Evolutionary conservation across 768 basidiomycete genomes (phyloP).

Genomic region (Auricularia cornea): DNA sequence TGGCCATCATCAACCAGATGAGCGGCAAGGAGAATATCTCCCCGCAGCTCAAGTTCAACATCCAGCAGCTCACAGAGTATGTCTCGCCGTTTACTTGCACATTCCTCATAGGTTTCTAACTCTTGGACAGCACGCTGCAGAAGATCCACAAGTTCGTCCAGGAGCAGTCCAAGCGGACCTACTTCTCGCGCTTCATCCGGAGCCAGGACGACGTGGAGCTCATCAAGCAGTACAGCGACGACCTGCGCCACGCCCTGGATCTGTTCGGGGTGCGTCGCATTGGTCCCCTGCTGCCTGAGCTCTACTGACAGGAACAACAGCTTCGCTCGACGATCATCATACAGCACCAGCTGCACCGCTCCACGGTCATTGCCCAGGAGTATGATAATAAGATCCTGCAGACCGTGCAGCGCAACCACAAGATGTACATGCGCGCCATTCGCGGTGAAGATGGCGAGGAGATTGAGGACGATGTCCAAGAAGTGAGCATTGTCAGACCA

Average conservation of each 20-base stretch:
- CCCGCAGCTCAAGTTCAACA: background rate
- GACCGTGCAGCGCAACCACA: background rate
- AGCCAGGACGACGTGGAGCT: background rate
- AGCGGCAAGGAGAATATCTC: background rate
- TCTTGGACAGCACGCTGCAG: background rate
- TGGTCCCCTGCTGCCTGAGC: background rate
- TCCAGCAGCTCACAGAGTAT: background rate
- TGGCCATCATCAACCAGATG: conserved; percentile 1
- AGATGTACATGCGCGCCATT: background rate
- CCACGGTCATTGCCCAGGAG: background rate
- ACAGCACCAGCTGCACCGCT: background rate
- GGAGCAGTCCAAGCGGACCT: background rate
- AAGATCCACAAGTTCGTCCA: background rate
- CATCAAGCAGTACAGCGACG: background rate
- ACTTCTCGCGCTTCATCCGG: conserved; percentile 1
- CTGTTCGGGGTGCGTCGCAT: background rate
- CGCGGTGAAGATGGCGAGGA: background rate
- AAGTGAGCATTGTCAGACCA: background rate
- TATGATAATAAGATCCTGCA: background rate
- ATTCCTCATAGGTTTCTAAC: background rate
- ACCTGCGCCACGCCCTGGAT: background rate
- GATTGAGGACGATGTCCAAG: background rate
- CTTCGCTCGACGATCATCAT: background rate
- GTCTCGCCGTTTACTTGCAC: background rate
- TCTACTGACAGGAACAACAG: background rate